phyloP scores from a whole-genome alignment of 2,329 filamentous ascomycete species.

The Corynespora cassiicola region DNA sequence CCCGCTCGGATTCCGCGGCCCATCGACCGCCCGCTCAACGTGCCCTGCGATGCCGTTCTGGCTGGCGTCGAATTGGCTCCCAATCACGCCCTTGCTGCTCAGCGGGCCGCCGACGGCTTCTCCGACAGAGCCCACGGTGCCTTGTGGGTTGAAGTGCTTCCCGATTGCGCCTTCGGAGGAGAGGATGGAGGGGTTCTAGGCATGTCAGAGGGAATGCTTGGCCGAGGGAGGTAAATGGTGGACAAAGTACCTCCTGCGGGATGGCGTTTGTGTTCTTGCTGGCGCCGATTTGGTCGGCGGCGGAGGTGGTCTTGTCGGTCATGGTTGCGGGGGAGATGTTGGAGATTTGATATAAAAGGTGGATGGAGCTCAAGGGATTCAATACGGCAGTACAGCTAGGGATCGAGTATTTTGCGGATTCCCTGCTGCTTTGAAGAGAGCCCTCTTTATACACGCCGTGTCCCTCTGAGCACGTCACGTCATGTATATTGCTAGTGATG shows the following conservation, averaged over 20 bases:
- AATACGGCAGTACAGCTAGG: no score
- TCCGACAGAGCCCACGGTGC: conserved; percentile 58
- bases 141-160: conserved; percentile 60
- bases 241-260: conserved; percentile 22
- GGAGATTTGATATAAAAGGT: background rate
- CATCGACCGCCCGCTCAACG: conserved; percentile 56
- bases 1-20: conserved; percentile 45
- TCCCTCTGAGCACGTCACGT: no score
- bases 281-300: conserved; percentile 34
- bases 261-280: conserved; percentile 39
- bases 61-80: conserved; percentile 61
- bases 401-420: no score
- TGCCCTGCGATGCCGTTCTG: conserved; percentile 61
- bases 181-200: conserved; percentile 49
- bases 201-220: no score
- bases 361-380: no score
- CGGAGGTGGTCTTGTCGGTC: conserved; percentile 26
- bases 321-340: conserved; percentile 15
- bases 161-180: conserved; percentile 60
- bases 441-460: no score
- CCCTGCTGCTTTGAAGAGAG: no score
- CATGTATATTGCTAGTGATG: background rate
- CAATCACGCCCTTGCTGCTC: conserved; percentile 59
- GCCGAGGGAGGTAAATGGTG: no score
- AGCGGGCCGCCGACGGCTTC: conserved; percentile 55